phyloP scores from a whole-genome alignment of 192 early-diverging fungal species.

The Backusella sp. region DNA sequence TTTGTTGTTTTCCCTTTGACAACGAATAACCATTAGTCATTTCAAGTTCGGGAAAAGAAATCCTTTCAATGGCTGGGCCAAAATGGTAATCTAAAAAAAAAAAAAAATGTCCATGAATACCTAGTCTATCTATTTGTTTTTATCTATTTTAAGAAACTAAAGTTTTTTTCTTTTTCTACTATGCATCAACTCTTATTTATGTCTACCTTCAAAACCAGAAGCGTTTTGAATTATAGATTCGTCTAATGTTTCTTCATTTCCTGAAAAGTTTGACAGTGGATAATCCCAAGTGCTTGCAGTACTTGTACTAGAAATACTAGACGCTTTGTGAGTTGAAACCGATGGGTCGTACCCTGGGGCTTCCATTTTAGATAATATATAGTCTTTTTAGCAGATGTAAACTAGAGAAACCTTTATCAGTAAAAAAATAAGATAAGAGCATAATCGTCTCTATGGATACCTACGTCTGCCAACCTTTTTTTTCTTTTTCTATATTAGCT shows the following conservation, averaged over 20 bases:
- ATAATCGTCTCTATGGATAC: not conserved
- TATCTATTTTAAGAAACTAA: not conserved
- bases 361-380: constrained; percentile 11
- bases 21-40: not conserved
- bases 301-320: constrained; percentile 23
- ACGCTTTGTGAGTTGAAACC: constrained; percentile 14
- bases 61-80: constrained; percentile 17
- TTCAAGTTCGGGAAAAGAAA: not conserved
- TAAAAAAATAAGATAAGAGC: not conserved
- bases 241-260: not conserved
- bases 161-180: not conserved
- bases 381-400: not conserved
- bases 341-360: constrained; percentile 19
- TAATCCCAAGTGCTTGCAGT: constrained; percentile 8
- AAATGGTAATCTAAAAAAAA: constrained; percentile 12
- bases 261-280: constrained; percentile 17
- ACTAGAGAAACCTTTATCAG: not conserved
- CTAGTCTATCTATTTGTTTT: not conserved
- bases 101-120: not conserved
- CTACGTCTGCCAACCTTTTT: not conserved
- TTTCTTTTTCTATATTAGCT: not conserved
- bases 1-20: not conserved
- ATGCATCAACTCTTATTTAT: not conserved
- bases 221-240: not conserved
- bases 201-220: constrained; percentile 25